Conservation (phyloP, 1,139 yeast species). For the Insectozyma bohioensis region DNA sequence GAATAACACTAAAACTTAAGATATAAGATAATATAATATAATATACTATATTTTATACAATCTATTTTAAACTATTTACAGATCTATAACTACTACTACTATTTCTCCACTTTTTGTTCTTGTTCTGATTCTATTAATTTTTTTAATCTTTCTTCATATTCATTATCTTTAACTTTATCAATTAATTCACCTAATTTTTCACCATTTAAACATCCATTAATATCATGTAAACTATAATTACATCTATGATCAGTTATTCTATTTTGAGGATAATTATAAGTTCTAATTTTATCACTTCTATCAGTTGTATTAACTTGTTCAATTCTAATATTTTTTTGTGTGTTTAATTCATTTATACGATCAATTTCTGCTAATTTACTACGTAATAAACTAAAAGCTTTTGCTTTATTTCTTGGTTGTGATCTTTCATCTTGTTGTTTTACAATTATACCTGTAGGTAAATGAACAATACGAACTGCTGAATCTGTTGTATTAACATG, state of each 20-base stretch:
- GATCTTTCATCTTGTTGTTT: slow-evolving; percentile 94
- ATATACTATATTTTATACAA: no score
- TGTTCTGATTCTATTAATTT: slow-evolving; percentile 7
- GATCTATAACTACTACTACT: no score
- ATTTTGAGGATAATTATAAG: slow-evolving; percentile 91
- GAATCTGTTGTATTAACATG: slow-evolving; percentile 98
- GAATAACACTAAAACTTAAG: no score
- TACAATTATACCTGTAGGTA: slow-evolving; percentile 88
- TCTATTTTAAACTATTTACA: no score
- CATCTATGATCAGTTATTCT: slow-evolving; percentile 94
- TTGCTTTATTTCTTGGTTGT: slow-evolving; percentile 94
- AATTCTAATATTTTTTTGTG: slow-evolving; percentile 67
- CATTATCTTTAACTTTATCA: slow-evolving; percentile 27
- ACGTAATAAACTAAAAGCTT: slow-evolving; percentile 79
- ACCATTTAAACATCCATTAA: slow-evolving; percentile 81
- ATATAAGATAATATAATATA: no score
- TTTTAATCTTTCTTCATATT: slow-evolving; percentile 26
- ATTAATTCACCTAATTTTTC: slow-evolving; percentile 60
- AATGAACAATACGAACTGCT: slow-evolving; percentile 89
- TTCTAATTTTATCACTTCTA: slow-evolving; percentile 88
- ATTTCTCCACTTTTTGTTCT: no score
- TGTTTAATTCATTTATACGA: slow-evolving; percentile 59
- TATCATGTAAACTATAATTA: slow-evolving; percentile 72
- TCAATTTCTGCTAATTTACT: slow-evolving; percentile 85
- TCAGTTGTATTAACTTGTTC: slow-evolving; percentile 89